These are phyloP conservation scores for Sequoiadendron giganteum DNA, from an alignment of 75 land plant genomes.

Conservation along the genomic window DNA sequence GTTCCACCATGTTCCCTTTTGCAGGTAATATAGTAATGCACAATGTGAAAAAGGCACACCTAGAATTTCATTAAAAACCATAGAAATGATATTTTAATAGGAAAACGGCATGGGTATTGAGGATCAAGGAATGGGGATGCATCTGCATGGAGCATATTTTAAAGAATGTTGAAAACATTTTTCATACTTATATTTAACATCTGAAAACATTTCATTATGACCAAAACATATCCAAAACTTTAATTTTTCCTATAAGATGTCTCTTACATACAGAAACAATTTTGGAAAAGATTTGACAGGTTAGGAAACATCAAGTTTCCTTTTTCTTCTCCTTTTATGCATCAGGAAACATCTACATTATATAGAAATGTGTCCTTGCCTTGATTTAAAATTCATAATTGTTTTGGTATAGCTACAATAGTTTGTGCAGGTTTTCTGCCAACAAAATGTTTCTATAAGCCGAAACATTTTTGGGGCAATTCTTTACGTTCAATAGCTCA, in stretches of 20 bases:
- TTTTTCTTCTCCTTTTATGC: not conserved
- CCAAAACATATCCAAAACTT: not conserved
- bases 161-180: no score
- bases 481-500: not conserved
- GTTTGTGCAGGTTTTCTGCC: not conserved
- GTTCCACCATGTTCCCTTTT: no score
- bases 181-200: not conserved
- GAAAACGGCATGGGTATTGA: no score
- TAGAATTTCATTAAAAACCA: no score
- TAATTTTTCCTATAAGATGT: not conserved
- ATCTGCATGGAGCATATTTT: no score
- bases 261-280: not conserved
- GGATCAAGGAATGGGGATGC: no score
- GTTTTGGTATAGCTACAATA: not conserved
- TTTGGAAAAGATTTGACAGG: not conserved
- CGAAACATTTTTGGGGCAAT: not conserved
- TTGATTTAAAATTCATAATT: not conserved
- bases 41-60: no score
- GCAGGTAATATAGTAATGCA: no score
- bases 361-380: not conserved
- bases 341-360: not conserved
- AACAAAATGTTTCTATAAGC: not conserved
- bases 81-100: no score
- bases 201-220: not conserved
- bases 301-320: not conserved